Evolutionary conservation across 2,329 filamentous ascomycete genomes (phyloP), one percentile per base, ranked within the genome.

Genomic region (Penicillium crustosum): DNA sequence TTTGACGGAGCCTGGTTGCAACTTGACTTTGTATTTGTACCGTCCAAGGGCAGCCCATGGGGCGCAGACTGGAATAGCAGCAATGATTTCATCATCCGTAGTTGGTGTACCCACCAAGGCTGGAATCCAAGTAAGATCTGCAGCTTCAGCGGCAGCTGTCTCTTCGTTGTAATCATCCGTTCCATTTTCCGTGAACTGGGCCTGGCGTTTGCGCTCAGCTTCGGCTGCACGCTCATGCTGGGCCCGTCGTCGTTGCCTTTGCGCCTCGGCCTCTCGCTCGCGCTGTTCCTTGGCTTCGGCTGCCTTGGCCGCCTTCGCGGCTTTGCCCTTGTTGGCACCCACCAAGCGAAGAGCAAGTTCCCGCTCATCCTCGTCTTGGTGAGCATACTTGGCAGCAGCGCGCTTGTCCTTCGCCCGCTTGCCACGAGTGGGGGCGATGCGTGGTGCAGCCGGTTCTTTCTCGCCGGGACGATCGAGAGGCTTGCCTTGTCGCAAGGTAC

Each of bases 291-390:
- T 90, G 38, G 86, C 86, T 70, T 77, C 78, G 29, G 77, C 78
- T 66, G 77, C 77, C 45, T 76, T 75, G 42, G 90, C 89, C 2
- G 86, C 88, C 66, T 89, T 85, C 1, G 88, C 88, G 0, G 83
- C 82, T 65, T 75, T 72, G 54, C 64, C 64, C 44, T 70, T 69
- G 60, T 71, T 58, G 83, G 90, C 88, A 39, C 94, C 94, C n/a
- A 96, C 86, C n/a, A 97, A 82, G 25, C 87, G 83, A 75, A 97
- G 89, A 33, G 92, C 91, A 0, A 93, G 84, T 7, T 84, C 85
- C 13, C 92, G 90, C 69, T 99, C 94, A 75, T 96, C 93, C 55
- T 96, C 92, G 67, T 97, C 93, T 80, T 97, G 94, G 66, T 95
- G 81, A 45, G 89, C 93, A 77, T 99, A 99, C 73, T 96, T 97